phyloP scores from a whole-genome alignment of 2,329 filamentous ascomycete genomes.

The Fusarium liriodendri region DNA sequence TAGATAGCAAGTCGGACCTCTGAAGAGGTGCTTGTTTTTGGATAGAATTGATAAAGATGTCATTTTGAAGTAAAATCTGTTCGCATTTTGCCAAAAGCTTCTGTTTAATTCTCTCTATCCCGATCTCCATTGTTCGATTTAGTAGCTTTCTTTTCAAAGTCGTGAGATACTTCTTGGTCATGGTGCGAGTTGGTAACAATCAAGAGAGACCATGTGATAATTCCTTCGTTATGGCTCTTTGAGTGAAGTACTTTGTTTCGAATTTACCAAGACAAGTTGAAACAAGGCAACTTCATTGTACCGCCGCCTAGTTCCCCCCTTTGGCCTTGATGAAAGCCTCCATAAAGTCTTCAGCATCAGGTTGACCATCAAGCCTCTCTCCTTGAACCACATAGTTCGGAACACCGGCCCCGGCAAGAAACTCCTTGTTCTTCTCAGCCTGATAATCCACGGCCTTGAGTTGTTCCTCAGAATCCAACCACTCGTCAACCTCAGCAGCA shows the following conservation, averaged over 20 bases:
- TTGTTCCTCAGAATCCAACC: constrained; percentile 10
- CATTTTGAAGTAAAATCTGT: not conserved
- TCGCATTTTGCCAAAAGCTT: not conserved
- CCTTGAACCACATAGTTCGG: constrained; percentile 31
- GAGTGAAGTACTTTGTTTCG: not conserved
- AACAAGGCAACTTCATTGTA: not conserved
- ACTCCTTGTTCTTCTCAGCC: constrained; percentile 7
- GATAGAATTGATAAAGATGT: not conserved
- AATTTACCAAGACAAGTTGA: not conserved
- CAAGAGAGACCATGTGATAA: not conserved
- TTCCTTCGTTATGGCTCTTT: not conserved
- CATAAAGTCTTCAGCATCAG: constrained; percentile 28
- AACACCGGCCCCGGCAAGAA: constrained; percentile 21
- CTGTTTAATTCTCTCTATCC: not conserved
- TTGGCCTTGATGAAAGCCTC: constrained; percentile 35
- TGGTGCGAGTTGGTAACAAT: not conserved
- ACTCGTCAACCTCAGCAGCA: constrained; percentile 19
- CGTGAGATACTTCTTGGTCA: not conserved
- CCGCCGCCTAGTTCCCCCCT: not conserved
- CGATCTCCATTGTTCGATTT: not conserved
- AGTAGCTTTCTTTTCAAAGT: not conserved
- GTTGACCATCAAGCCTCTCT: constrained; percentile 18
- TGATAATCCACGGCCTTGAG: constrained; percentile 23
- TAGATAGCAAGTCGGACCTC: not conserved
- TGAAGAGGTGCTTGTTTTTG: not conserved